Evolutionary conservation across 441 rosid species (phyloP).

Genomic region (Breynia disticha): DNA sequence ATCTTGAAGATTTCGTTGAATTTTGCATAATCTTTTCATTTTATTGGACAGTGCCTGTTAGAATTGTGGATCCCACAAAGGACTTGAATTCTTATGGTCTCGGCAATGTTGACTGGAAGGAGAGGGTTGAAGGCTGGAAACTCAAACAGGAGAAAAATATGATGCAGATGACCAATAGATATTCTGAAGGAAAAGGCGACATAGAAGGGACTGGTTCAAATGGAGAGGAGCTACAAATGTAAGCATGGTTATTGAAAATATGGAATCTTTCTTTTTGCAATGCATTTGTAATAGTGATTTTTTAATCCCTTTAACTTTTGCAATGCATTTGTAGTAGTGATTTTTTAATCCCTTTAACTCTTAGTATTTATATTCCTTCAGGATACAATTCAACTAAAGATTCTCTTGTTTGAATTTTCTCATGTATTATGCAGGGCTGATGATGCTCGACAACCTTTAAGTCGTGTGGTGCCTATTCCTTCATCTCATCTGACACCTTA

Average conservation of each 20-base stretch:
- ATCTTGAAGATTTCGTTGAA: conserved; percentile 6
- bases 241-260: conserved; percentile 20
- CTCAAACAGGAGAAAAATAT: conserved; percentile 83
- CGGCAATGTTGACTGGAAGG: conserved; percentile 96
- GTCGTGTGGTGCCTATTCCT: conserved; percentile 74
- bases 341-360: neutral
- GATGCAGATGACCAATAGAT: conserved; percentile 61
- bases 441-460: conserved; percentile 88
- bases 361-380: conserved; percentile 3
- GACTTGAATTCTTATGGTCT: conserved; percentile 96
- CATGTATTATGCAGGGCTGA: conserved; percentile 55
- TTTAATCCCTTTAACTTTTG: too few relatives aligned
- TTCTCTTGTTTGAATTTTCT: conserved; percentile 1
- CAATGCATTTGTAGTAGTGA: too few relatives aligned
- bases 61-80: conserved; percentile 94
- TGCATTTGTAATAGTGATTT: neutral
- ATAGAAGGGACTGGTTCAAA: conserved; percentile 91
- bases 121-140: conserved; percentile 97
- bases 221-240: conserved; percentile 94
- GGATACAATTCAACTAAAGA: neutral
- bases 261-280: neutral
- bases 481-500: conserved; percentile 87
- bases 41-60: conserved; percentile 65
- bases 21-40: conserved; percentile 13
- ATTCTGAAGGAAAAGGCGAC: conserved; percentile 83